Evolutionary conservation across 306 rosid genomes (phyloP).

Genomic region (Quercus robur): DNA sequence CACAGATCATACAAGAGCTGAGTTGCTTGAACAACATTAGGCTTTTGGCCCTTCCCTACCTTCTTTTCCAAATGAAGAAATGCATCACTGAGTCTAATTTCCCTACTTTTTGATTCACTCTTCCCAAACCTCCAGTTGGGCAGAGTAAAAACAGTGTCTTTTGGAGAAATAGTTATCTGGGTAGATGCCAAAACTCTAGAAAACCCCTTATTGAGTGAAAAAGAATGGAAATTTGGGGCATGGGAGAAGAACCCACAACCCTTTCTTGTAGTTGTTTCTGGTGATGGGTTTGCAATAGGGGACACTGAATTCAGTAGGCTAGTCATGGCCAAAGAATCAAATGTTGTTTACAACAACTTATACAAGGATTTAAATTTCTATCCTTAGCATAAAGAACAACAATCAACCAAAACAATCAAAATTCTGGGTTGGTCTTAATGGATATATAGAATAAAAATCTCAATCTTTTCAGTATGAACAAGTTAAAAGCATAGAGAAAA

Average conservation of each 20-base stretch:
- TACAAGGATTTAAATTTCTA: no score
- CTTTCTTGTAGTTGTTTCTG: conserved; percentile 42
- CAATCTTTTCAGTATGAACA: conserved; percentile 1
- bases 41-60: conserved; percentile 74
- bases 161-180: conserved; percentile 57
- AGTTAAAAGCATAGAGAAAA: background rate
- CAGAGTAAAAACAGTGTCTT: conserved; percentile 53
- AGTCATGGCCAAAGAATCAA: conserved; percentile 40
- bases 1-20: conserved; percentile 87
- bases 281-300: conserved; percentile 34
- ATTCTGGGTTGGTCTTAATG: conserved; percentile 9
- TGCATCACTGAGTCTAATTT: conserved; percentile 54
- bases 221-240: conserved; percentile 40
- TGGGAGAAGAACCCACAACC: conserved; percentile 40
- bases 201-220: conserved; percentile 52
- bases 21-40: conserved; percentile 69
- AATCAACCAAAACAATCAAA: conserved; percentile 5
- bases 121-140: conserved; percentile 73
- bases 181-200: conserved; percentile 65
- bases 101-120: conserved; percentile 48
- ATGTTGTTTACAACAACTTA: conserved; percentile 11
- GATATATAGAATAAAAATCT: no score
- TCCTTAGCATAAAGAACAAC: background rate
- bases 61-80: conserved; percentile 59
- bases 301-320: conserved; percentile 50